Evolutionary conservation across 2,329 filamentous ascomycete genomes (phyloP), one percentile per base, ranked within the genome.

Genomic region (Fusarium sp.): DNA sequence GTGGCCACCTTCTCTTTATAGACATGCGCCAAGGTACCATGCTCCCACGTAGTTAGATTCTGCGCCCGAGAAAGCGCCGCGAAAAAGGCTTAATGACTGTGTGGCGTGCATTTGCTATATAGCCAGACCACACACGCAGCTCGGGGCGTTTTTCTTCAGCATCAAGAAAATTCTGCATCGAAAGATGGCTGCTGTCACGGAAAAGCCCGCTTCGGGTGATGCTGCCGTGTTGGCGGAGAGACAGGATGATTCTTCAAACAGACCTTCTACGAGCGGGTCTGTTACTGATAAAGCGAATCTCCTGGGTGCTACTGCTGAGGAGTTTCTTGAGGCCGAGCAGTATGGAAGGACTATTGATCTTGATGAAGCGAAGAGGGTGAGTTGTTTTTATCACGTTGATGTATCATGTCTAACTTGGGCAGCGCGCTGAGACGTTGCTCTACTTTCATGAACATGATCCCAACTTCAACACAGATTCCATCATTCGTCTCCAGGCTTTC

Each of bases 401-500:
- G 16, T 1, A 1, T 42, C 14, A 2, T 2, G 6, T 10, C 45
- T 76, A 14, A 75, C 20, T 1, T 4, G 7, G 7, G 0, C 10
- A 76, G 74, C 74, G 67, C 13, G 74, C 69, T 6, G 74, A 73
- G 38, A 69, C 20, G 1, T 50, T 76, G 11, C 13, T 75, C 1
- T 69, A 76, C 14, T 76, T 73, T 3, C 76, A 77, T 22, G 66
- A 72, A 5, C 63, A 70, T 7, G 76, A 78, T 3, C 76, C 76
- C 16, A 77, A 77, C 24, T 77, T 78, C 63, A 76, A 59, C 18
- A 40, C 66, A 11, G 72, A 73, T 1, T 67, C 74, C 0, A 58
- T 77, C 1, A 20, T 75, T 2, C 76, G 76, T 1, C 59, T 77
- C 0, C 62, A 66, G 8, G 22, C 47, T 0, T 78, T 77, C 11